Conservation (phyloP, 306 rosid species). For the Ochetophila trinervis region DNA sequence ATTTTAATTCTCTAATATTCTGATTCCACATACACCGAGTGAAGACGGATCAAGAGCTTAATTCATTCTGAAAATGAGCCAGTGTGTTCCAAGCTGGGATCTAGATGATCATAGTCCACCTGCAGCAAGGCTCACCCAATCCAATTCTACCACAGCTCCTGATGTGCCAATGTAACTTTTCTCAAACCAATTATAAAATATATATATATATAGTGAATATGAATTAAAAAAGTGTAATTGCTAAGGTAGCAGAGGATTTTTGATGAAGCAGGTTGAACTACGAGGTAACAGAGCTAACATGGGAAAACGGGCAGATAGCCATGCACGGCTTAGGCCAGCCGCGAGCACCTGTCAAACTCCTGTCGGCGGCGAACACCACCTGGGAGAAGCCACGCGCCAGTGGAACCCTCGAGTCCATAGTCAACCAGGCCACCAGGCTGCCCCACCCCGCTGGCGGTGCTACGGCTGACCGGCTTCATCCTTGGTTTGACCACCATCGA, state of each 20-base stretch:
- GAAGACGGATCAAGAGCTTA: too few species aligned
- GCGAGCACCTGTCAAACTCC: conserved; percentile 33
- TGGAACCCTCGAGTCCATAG: conserved; percentile 88
- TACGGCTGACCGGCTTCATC: conserved; percentile 22
- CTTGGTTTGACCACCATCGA: conserved; percentile 45
- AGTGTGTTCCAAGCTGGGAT: conserved; percentile 90
- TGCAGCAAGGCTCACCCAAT: conserved; percentile 29
- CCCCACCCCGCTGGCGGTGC: conserved; percentile 14
- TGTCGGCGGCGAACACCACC: not conserved
- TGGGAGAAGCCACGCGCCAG: conserved; percentile 82
- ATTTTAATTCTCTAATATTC: too few species aligned
- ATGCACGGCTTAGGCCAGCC: conserved; percentile 82
- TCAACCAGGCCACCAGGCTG: conserved; percentile 60
- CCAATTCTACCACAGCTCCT: conserved; percentile 43
- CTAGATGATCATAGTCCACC: conserved; percentile 39
- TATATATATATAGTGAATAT: not conserved
- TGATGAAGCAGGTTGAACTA: conserved; percentile 56
- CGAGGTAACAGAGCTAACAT: conserved; percentile 83
- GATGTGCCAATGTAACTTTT: conserved; percentile 49
- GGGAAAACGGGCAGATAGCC: conserved; percentile 85
- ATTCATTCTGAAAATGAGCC: conserved; percentile 53
- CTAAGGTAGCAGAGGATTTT: not conserved
- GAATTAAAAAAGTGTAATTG: too few species aligned
- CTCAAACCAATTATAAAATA: conserved; percentile 3
- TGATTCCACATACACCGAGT: too few species aligned